These are phyloP conservation scores for Pichia sp. DNA, from an alignment of 1,139 yeast species.

Conservation along the genomic window DNA sequence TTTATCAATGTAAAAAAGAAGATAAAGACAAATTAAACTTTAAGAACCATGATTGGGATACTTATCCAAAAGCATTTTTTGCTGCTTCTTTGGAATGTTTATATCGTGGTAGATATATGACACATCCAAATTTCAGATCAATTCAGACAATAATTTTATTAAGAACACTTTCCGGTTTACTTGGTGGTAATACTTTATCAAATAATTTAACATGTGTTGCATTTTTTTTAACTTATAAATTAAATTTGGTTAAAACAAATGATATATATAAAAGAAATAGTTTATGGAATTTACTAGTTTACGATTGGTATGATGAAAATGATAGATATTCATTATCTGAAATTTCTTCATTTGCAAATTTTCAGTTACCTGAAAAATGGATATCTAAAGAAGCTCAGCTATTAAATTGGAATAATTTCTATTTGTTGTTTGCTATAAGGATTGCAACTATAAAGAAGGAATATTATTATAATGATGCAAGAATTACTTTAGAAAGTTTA, in stretches of 20 bases:
- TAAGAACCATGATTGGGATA: slow-evolving; percentile 23
- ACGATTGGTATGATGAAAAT: slow-evolving; percentile 34
- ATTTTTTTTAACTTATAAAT: slow-evolving; percentile 29
- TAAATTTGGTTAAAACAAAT: slow-evolving; percentile 27
- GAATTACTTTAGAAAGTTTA: slow-evolving; percentile 17
- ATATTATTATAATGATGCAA: slow-evolving; percentile 22
- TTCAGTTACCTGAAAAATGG: slow-evolving; percentile 27
- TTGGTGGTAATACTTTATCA: slow-evolving; percentile 32
- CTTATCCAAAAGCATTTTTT: slow-evolving; percentile 29
- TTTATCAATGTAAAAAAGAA: slow-evolving; percentile 29
- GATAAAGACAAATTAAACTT: slow-evolving; percentile 21
- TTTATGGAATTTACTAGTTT: slow-evolving; percentile 33
- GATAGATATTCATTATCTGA: slow-evolving; percentile 26
- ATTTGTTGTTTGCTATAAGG: slow-evolving; percentile 15
- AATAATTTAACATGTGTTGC: slow-evolving; percentile 27
- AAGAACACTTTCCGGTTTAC: slow-evolving; percentile 28
- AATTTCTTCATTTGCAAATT: slow-evolving; percentile 12
- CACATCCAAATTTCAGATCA: slow-evolving; percentile 28
- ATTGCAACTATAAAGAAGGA: slow-evolving; percentile 20
- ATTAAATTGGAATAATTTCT: slow-evolving; percentile 22
- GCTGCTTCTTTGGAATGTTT: slow-evolving; percentile 33
- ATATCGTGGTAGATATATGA: slow-evolving; percentile 32
- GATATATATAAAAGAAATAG: slow-evolving; percentile 10
- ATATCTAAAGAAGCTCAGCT: slow-evolving; percentile 7
- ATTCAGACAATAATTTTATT: slow-evolving; percentile 31